Base-by-base conservation (phyloP, 2,329 filamentous ascomycete species). In the Colletotrichum caudatum region DNA sequence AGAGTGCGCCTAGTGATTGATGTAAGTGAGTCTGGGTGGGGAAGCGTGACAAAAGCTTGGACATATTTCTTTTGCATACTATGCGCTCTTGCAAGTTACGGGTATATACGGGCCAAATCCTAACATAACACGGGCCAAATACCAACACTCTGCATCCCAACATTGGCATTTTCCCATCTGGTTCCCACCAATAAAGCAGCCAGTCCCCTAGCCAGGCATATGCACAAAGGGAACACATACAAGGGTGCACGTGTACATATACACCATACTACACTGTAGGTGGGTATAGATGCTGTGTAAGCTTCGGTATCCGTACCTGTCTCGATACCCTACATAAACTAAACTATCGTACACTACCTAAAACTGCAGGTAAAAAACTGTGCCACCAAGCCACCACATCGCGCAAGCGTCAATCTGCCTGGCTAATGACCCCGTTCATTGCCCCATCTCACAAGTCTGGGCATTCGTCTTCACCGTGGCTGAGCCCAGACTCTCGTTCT, bases 401-500 rank as follows among this genome's bases (percentile, higher is more conserved):
- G 50, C 37, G 18, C 26, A 46, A 56, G 23, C 51, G 18, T 29
- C 6, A 44, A 5, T 57, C 37, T 12, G n/a, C 35, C 37, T 46
- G 14, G 11, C 23, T 12, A 41, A 18, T 44, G n/a, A 5, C 29
- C 18, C 41, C 18, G 18, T 58, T 29, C 11, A 50, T 48, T 20
- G 20, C 20, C 7, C 16, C 23, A 16, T 29, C 5, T n/a, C 18
- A 8, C 29, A 18, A 14, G 48, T 51, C 23, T 35, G 46, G 9
- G 44, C 44, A 35, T 69, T 64, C 53, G 51, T 35, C n/a, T 46
- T 37, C 23, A 51, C 37, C n/a, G 53, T 65, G 60, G 66, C 66
- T 58, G 66, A 53, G 66, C 44, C n/a, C 60, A 59, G 60, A 35
- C 39, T 58, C 11, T 7, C 41, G 23, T 35, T 23, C 6, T 56